Conservation (phyloP, 2,329 filamentous ascomycete species). For the Aspergillus proliferans region DNA sequence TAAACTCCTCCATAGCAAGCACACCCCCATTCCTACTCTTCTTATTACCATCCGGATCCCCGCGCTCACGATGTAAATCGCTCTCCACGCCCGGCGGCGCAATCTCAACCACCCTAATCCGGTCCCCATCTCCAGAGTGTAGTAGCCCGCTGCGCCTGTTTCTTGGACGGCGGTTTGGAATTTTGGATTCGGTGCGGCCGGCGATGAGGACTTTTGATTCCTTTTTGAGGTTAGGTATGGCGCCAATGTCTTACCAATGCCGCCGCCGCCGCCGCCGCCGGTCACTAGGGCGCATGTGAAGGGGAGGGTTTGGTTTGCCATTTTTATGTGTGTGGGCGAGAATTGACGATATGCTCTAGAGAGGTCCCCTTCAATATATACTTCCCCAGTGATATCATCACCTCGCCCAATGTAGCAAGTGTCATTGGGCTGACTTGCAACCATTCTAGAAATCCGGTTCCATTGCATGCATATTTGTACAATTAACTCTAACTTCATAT, state of each 20-base stretch:
- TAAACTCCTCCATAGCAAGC: conserved; percentile 50
- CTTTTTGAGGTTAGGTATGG: conserved; percentile 13
- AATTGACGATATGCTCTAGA: too few species aligned
- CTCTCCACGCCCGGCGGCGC: conserved; percentile 51
- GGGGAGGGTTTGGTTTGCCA: conserved; percentile 31
- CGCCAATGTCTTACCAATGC: conserved; percentile 19
- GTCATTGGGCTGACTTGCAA: too few species aligned
- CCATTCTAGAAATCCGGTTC: too few species aligned
- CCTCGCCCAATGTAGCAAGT: too few species aligned
- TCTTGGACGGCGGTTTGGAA: conserved; percentile 39
- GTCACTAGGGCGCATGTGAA: conserved; percentile 39
- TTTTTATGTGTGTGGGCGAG: too few species aligned
- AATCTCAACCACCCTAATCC: conserved; percentile 50
- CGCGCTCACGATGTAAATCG: conserved; percentile 51
- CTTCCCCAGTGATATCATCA: too few species aligned
- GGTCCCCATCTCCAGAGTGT: conserved; percentile 32
- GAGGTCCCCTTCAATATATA: too few species aligned
- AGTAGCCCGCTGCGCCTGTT: conserved; percentile 47
- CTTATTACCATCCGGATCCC: conserved; percentile 54
- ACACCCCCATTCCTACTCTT: conserved; percentile 47
- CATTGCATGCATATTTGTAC: neutral
- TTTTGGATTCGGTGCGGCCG: conserved; percentile 46
- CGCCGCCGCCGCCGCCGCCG: conserved; percentile 22
- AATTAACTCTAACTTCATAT: neutral
- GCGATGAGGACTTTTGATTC: conserved; percentile 22